These are phyloP conservation scores for Ophiocordyceps camponoti-saundersi DNA, from an alignment of 2,329 filamentous ascomycete species.

Conservation along the genomic window DNA sequence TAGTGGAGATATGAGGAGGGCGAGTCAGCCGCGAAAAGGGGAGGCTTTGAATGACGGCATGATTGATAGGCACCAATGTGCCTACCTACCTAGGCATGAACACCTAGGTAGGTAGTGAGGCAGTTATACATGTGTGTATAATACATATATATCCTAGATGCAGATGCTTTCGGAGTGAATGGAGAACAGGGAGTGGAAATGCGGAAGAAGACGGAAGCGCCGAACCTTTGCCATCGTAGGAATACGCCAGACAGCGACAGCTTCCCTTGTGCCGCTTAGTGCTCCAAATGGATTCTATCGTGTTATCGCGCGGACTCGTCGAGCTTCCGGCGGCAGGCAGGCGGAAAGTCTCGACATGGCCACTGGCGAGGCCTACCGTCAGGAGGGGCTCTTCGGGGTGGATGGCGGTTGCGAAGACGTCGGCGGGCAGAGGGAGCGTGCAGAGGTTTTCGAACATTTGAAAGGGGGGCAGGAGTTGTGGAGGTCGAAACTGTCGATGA, in stretches of 20 bases:
- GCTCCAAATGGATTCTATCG: conserved; percentile 71
- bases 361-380: conserved; percentile 68
- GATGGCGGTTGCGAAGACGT: conserved; percentile 76
- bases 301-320: conserved; percentile 48
- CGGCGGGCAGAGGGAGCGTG: conserved; percentile 67
- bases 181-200: background rate
- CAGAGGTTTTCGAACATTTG: conserved; percentile 83
- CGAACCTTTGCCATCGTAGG: conserved; percentile 55
- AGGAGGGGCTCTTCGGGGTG: conserved; percentile 75
- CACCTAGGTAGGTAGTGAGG: background rate
- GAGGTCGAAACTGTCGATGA: too few relatives aligned
- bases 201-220: conserved; percentile 8
- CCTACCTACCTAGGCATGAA: background rate
- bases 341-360: conserved; percentile 72
- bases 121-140: too few relatives aligned
- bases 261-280: conserved; percentile 88
- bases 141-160: too few relatives aligned
- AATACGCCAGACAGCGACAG: conserved; percentile 68
- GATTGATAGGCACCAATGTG: background rate
- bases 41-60: too few relatives aligned
- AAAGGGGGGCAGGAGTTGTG: too few relatives aligned
- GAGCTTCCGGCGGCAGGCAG: conserved; percentile 39
- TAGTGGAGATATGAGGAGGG: too few relatives aligned
- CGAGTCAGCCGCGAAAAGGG: background rate
- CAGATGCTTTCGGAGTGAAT: too few relatives aligned